Conservation (phyloP, 2,329 filamentous ascomycete genomes). For the Hypoxylon sp. region DNA sequence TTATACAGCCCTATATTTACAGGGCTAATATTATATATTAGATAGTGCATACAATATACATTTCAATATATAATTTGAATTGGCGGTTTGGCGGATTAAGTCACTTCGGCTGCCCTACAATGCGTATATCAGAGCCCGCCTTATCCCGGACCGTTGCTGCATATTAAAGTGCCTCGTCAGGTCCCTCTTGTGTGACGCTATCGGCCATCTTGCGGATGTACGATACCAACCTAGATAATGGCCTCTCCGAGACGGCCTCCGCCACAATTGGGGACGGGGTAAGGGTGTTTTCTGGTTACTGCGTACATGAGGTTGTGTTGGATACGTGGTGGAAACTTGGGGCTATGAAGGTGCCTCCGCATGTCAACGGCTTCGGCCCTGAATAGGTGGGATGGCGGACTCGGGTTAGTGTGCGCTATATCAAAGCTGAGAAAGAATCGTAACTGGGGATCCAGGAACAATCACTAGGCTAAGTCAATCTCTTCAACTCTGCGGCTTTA, state of each 20-base stretch:
- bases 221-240: constrained; percentile 54
- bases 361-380: constrained; percentile 19
- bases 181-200: constrained; percentile 53
- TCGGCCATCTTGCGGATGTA: constrained; percentile 58
- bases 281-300: constrained; percentile 25
- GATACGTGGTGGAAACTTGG: constrained; percentile 40
- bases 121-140: constrained; percentile 51
- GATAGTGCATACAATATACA: too few relatives aligned
- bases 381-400: background rate
- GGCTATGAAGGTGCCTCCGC: constrained; percentile 39
- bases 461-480: constrained; percentile 50
- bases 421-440: constrained; percentile 59
- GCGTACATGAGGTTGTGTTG: constrained; percentile 48
- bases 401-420: constrained; percentile 55
- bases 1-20: too few relatives aligned
- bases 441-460: constrained; percentile 62
- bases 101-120: too few relatives aligned
- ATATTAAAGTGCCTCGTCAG: constrained; percentile 50
- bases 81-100: too few relatives aligned
- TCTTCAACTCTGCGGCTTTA: constrained; percentile 59
- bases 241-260: constrained; percentile 56
- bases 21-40: too few relatives aligned
- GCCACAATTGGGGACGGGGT: constrained; percentile 51
- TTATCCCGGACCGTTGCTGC: constrained; percentile 57
- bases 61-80: too few relatives aligned